Conservation (phyloP, 2,329 filamentous ascomycete genomes). For the Ophidiomyces ophidiicola region DNA sequence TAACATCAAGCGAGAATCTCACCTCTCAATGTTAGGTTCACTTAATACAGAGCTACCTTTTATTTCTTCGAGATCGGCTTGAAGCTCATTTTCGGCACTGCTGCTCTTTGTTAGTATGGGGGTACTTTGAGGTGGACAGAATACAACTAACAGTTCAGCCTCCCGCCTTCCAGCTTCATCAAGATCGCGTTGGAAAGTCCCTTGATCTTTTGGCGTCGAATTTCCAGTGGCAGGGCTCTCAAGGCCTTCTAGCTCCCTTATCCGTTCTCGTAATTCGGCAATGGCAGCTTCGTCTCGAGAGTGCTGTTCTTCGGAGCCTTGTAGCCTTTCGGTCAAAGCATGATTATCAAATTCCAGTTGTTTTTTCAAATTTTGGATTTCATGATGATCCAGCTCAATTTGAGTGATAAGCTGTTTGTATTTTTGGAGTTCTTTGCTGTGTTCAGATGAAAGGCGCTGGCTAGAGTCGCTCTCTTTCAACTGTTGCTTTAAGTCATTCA, state of each 20-base stretch:
- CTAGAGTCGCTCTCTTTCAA: conserved; percentile 35
- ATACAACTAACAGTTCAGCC: conserved; percentile 27
- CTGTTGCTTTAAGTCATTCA: conserved; percentile 37
- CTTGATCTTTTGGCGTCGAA: conserved; percentile 30
- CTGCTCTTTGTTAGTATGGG: conserved; percentile 21
- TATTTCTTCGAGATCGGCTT: too few species aligned
- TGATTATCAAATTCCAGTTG: conserved; percentile 39
- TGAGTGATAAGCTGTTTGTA: conserved; percentile 36
- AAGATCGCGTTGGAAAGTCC: conserved; percentile 32
- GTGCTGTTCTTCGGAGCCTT: conserved; percentile 34
- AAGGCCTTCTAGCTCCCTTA: conserved; percentile 32
- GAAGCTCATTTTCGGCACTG: conserved; percentile 25
- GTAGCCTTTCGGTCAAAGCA: conserved; percentile 33
- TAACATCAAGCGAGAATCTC: too few species aligned
- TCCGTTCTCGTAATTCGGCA: conserved; percentile 32
- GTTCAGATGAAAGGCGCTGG: conserved; percentile 30
- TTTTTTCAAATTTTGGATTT: conserved; percentile 38
- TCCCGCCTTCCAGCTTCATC: conserved; percentile 31
- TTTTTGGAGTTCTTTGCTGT: conserved; percentile 32
- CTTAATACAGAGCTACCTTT: too few species aligned
- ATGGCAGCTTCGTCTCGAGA: conserved; percentile 32
- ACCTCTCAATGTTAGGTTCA: too few species aligned
- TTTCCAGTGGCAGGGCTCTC: conserved; percentile 29
- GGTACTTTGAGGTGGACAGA: neutral
- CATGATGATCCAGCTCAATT: conserved; percentile 38